Evolutionary conservation across 2,329 filamentous ascomycete species (phyloP).

Genomic region (Trichoderma afroharzianum): DNA sequence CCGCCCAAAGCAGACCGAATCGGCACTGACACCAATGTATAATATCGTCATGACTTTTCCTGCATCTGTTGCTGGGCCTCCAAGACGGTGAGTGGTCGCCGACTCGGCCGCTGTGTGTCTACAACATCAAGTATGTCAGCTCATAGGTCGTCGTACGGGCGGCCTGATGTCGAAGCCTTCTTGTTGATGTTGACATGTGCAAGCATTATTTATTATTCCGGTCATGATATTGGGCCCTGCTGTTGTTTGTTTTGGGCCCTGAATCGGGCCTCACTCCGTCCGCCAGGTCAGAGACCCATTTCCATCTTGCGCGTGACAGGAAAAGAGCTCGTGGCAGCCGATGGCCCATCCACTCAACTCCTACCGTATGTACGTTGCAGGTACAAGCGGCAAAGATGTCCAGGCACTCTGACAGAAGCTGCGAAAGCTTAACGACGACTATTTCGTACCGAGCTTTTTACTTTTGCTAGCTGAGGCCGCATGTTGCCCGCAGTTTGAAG

Average conservation of each 20-base stretch:
- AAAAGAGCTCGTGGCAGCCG: constrained; percentile 3
- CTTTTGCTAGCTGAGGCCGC: not conserved
- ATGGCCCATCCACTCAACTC: not conserved
- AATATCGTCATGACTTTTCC: constrained; percentile 14
- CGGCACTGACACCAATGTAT: constrained; percentile 15
- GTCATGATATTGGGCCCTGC: not conserved
- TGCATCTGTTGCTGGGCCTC: not conserved
- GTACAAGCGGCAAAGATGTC: not conserved
- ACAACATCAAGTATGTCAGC: not conserved
- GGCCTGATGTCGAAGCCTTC: not conserved
- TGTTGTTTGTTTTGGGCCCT: not conserved
- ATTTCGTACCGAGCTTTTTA: not conserved
- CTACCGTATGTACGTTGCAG: not conserved
- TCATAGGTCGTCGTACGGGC: not conserved
- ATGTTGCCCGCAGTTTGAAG: not conserved
- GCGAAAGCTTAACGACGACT: not conserved
- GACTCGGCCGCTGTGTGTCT: not conserved
- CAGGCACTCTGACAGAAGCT: not conserved
- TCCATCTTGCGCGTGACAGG: not conserved
- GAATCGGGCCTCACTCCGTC: not conserved
- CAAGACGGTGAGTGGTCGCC: constrained; percentile 1
- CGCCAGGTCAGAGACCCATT: not conserved
- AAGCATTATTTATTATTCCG: not conserved
- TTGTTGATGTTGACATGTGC: not conserved
- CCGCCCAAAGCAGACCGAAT: constrained; percentile 1